phyloP scores from a whole-genome alignment of 2,329 filamentous ascomycete genomes.

The Bipolaris sorokiniana region DNA sequence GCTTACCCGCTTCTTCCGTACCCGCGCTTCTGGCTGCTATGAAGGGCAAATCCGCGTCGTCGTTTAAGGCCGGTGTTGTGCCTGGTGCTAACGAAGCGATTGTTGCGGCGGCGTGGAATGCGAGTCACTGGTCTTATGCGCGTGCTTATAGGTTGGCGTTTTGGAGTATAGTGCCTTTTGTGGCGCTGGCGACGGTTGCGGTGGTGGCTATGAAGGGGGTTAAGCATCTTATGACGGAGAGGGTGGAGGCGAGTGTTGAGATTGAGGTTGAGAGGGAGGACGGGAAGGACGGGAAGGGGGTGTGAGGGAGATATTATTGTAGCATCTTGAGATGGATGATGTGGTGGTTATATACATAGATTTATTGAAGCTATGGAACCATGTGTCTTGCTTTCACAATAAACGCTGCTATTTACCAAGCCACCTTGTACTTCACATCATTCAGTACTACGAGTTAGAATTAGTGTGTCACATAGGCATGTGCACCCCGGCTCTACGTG shows the following conservation, averaged over 20 bases:
- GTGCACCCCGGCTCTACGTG: no score
- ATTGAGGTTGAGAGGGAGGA: conserved; percentile 19
- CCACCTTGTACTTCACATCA: no score
- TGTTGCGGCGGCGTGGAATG: conserved; percentile 31
- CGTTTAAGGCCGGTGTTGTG: conserved; percentile 18
- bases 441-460: no score
- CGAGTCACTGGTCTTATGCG: conserved; percentile 41
- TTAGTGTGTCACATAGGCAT: no score
- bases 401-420: no score
- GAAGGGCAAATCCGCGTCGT: conserved; percentile 20
- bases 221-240: conserved; percentile 39
- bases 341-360: no score
- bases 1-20: conserved; percentile 29
- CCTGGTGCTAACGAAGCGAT: conserved; percentile 25
- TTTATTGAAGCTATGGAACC: no score
- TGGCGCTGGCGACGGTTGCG: conserved; percentile 32
- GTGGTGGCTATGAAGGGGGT: conserved; percentile 39
- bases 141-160: conserved; percentile 39
- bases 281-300: conserved; percentile 2
- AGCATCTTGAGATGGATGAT: no score
- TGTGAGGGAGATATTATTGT: not conserved
- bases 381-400: no score
- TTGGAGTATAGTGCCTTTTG: conserved; percentile 43
- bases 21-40: conserved; percentile 29
- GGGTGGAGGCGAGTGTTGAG: conserved; percentile 44